Evolutionary conservation across 768 basidiomycete species (phyloP).

Genomic region (Amanita fuliginea): DNA sequence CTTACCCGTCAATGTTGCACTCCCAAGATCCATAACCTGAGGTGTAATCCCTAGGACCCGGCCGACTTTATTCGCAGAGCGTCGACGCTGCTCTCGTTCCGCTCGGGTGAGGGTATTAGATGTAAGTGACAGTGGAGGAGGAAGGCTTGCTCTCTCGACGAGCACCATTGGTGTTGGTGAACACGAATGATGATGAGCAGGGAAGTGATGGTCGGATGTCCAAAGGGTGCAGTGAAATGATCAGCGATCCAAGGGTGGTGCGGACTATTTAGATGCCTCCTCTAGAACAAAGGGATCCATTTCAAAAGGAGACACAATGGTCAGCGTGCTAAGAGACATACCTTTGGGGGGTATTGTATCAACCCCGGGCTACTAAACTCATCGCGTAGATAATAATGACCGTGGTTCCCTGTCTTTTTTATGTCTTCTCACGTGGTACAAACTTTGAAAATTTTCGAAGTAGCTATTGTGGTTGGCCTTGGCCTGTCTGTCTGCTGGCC

Average conservation of each 20-base stretch:
- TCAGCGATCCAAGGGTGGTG: no score
- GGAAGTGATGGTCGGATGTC: neutral
- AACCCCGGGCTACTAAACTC: neutral
- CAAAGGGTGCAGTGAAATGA: neutral
- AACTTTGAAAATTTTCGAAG: neutral
- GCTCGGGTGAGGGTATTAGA: constrained; percentile 25
- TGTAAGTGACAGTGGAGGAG: constrained; percentile 26
- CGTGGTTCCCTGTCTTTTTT: neutral
- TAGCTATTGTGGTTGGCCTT: neutral
- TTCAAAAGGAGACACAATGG: neutral
- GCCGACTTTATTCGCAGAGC: constrained; percentile 28
- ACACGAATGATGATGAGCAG: neutral
- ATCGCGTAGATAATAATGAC: neutral
- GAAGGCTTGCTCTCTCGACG: constrained; percentile 8
- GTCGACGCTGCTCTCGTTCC: constrained; percentile 26
- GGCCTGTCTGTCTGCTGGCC: neutral
- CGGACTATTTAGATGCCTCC: neutral
- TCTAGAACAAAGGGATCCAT: neutral
- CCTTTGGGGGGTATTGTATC: neutral
- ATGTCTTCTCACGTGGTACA: neutral
- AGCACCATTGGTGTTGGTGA: neutral
- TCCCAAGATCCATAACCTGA: constrained; percentile 21
- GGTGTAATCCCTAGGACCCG: constrained; percentile 33
- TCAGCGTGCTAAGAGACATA: neutral
- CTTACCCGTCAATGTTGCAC: constrained; percentile 2